phyloP scores from a whole-genome alignment of 2,329 filamentous ascomycete genomes.

The Fusarium solani-melongenae region DNA sequence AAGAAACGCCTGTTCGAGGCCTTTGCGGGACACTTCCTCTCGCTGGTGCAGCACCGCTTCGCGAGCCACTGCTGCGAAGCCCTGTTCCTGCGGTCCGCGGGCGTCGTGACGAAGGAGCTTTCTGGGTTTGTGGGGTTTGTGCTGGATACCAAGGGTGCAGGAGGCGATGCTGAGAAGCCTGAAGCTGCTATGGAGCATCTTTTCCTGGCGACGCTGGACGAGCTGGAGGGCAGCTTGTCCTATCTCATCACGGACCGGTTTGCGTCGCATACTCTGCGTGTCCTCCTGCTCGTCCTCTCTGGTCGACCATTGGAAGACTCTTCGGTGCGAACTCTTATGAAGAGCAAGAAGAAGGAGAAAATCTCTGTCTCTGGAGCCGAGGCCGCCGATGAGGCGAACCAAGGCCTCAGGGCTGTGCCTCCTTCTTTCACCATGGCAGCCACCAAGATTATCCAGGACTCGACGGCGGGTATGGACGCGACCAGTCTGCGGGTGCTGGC shows the following conservation, averaged over 20 bases:
- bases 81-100: conserved; percentile 85
- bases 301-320: conserved; percentile 81
- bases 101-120: conserved; percentile 80
- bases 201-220: conserved; percentile 84
- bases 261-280: conserved; percentile 89
- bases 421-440: conserved; percentile 80
- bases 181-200: conserved; percentile 81
- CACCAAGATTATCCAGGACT: conserved; percentile 84
- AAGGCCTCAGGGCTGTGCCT: conserved; percentile 71
- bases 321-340: conserved; percentile 78
- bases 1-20: conserved; percentile 88
- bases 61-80: conserved; percentile 98
- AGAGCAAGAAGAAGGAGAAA: conserved; percentile 93
- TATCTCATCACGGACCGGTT: conserved; percentile 88
- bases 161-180: conserved; percentile 58
- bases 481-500: conserved; percentile 86
- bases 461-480: conserved; percentile 78
- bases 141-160: conserved; percentile 57
- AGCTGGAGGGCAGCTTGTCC: conserved; percentile 86
- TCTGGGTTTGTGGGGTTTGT: conserved; percentile 58
- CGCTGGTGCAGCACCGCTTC: conserved; percentile 93
- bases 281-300: conserved; percentile 86
- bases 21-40: conserved; percentile 87
- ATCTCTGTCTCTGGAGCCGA: conserved; percentile 70
- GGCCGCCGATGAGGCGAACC: conserved; percentile 59